Conservation (phyloP, 805 yeast genomes). For the Lipomyces sp. region DNA sequence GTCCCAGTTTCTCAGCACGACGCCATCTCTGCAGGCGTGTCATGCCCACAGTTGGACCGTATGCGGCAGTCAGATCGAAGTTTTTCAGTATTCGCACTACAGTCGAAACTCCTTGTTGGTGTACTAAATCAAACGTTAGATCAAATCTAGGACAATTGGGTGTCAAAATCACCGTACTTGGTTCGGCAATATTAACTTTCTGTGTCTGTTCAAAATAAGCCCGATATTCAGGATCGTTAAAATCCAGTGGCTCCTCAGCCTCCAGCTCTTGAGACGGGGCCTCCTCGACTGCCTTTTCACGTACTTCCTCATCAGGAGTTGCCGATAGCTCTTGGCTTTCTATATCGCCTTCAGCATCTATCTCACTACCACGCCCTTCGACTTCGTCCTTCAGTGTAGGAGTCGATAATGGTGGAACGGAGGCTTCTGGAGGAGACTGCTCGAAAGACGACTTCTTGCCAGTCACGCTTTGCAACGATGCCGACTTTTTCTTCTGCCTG, state of each 20-base stretch:
- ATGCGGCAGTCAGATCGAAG: constrained; percentile 46
- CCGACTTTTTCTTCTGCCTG: constrained; percentile 18
- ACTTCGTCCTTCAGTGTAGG: not conserved
- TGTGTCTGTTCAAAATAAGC: constrained; percentile 7
- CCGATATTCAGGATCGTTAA: constrained; percentile 18
- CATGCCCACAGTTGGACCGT: constrained; percentile 50
- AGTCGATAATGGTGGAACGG: not conserved
- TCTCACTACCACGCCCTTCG: not conserved
- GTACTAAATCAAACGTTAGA: constrained; percentile 41
- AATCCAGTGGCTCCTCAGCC: constrained; percentile 17
- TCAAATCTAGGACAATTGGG: not conserved
- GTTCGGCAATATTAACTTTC: constrained; percentile 21
- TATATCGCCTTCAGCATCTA: not conserved
- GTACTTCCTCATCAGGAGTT: constrained; percentile 5
- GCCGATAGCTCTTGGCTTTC: constrained; percentile 1
- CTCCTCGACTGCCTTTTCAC: constrained; percentile 1
- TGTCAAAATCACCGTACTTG: constrained; percentile 21
- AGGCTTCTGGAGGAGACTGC: not conserved
- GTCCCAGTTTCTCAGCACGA: constrained; percentile 47
- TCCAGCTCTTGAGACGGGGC: not conserved
- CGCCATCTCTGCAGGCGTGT: constrained; percentile 49
- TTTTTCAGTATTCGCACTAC: constrained; percentile 44
- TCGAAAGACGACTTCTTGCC: not conserved
- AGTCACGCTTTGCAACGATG: not conserved
- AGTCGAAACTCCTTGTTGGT: constrained; percentile 41